Base-by-base conservation (phyloP, 1,139 yeast genomes). In the Geotrichum bryndzae region DNA sequence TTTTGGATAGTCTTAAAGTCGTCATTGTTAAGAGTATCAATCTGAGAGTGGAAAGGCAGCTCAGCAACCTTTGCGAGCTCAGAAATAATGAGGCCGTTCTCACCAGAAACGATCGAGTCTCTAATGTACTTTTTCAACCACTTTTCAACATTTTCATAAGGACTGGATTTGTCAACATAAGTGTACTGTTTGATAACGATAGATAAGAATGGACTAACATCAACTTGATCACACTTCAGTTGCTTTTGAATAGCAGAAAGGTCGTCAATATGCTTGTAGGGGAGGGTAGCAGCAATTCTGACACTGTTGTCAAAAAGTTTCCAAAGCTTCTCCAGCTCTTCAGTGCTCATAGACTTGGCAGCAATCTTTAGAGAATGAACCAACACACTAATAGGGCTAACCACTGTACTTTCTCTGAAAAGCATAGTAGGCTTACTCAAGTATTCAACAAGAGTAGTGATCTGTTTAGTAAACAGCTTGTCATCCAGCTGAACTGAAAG, bases 181-280 rank as follows among this genome's bases (percentile, higher is more conserved):
- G 81, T 79, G 74, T 87, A 83, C 72, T 92, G 98, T 67, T 92
- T 97, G 57, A 84, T 73, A 4, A 90, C 70, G 0, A 88, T 84
- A 53, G 88, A 81, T 1, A 84, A 71, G 63, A 90, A 84, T 0
- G 95, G 87, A 68, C 96, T 88, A 18, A 86, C 70, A 22, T 72
- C 66, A 7, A 74, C 76, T 15, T 73, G 64, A 10, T 61, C 63
- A 15, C 56, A 48, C 18, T 57, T 58, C 15, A 59, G 58, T 22
- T 55, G 41, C 22, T 56, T 59, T 50, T 64, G 59, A 15, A 73
- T 72, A 1, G 72, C 68, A 58, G 82, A 82, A 1, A 89, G 79
- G 63, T 79, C 70, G 70, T 92, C 98, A 60, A 90, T 81, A 68
- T 90, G 92, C 70, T 88, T 90, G 74, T 87, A 94, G 0, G 97